phyloP scores from a whole-genome alignment of 441 rosid species.

The Geranium incanum region DNA sequence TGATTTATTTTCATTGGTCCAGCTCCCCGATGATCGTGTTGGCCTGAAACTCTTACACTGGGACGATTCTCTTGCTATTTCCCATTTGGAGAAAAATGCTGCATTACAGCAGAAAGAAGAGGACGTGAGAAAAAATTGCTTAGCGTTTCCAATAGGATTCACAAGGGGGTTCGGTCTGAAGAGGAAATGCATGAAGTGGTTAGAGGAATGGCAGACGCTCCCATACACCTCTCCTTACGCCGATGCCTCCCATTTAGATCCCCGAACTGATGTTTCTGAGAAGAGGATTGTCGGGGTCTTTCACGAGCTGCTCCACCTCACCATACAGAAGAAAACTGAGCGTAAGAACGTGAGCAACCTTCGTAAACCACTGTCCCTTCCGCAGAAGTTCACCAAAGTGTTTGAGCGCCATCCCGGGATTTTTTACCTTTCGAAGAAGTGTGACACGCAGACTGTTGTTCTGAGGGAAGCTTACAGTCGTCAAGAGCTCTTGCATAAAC shows the following conservation, averaged over 20 bases:
- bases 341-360: constrained; percentile 70
- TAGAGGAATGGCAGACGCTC: constrained; percentile 74
- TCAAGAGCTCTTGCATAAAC: constrained; percentile 38
- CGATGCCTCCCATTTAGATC: constrained; percentile 60
- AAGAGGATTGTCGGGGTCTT: constrained; percentile 78
- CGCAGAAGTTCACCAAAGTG: constrained; percentile 78
- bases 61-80: constrained; percentile 51
- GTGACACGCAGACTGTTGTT: constrained; percentile 60
- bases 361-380: constrained; percentile 53
- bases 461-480: constrained; percentile 70
- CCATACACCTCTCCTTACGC: constrained; percentile 70
- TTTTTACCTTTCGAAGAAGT: constrained; percentile 61
- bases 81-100: constrained; percentile 41
- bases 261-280: constrained; percentile 72
- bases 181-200: constrained; percentile 73
- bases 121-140: constrained; percentile 23
- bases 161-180: constrained; percentile 78
- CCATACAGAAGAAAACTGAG: constrained; percentile 55
- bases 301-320: constrained; percentile 80
- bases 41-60: constrained; percentile 51
- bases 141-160: constrained; percentile 57
- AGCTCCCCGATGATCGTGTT: constrained; percentile 41
- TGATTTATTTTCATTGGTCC: constrained; percentile 44
- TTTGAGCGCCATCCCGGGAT: constrained; percentile 83
- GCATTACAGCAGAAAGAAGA: constrained; percentile 25